Evolutionary conservation across 768 basidiomycete species (phyloP), one percentile per base, ranked within the genome.

Genomic region (Hydnomerulius pinastri): DNA sequence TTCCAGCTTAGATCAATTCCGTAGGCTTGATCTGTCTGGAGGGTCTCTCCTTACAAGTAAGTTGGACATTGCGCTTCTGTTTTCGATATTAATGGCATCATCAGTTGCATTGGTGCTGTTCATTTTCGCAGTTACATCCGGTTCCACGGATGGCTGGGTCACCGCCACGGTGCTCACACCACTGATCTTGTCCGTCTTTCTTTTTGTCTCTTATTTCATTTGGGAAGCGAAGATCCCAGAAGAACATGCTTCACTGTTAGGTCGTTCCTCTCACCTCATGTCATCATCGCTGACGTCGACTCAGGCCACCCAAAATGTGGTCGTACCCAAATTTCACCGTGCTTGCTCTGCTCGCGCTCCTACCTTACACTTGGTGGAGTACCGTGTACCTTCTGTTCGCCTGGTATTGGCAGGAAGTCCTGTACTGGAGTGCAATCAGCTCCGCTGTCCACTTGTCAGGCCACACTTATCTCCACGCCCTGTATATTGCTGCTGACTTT

Each of bases 81-180:
- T n/a, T n/a, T n/a, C n/a, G 6, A 18, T 21, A 10, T 43, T 60
- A 4, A 59, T 39, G 30, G 13, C 24, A 4, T 5, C 21, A 2
- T 2, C 15, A 75, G 73, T 55, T 23, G 64, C 73, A 20, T 50
- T 74, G 46, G 61, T 75, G 41, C 53, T 76, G 25, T 72, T 75
- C 46, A 70, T 76, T 3, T 76, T 75, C 40, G 70, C 74, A 2
- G 59, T 76, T n/a, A 77, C 73, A 0, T 70, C 72, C 27, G 80
- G 77, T 20, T 73, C 82, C 6, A 69, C 71, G 15, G 63, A 61
- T 42, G 80, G 82, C 18, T 84, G 83, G 83, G 61, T 58, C 4
- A 61, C 71, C 1, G 71, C 77, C 4, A 53, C 62, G 15, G 77
- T 82, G 48, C 61, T 83, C 42, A 69, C 64, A 4, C 74, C 78